Evolutionary conservation across 2,329 filamentous ascomycete species (phyloP).

Genomic region (Capronia americana): DNA sequence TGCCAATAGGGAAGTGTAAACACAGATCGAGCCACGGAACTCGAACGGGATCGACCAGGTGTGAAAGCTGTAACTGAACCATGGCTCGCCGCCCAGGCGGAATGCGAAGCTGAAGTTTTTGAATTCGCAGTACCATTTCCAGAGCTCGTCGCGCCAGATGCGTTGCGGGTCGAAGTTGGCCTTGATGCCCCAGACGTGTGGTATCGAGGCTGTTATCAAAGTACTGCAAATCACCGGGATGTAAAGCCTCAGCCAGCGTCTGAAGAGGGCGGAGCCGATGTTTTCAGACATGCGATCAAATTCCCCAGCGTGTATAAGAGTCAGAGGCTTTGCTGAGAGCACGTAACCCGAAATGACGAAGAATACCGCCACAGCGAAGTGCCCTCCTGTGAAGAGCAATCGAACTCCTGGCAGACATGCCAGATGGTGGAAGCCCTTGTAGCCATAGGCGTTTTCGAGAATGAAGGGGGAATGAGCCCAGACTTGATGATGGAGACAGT

Average conservation of each 20-base stretch:
- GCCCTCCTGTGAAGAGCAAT: conserved; percentile 66
- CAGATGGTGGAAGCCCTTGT: conserved; percentile 58
- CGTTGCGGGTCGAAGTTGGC: conserved; percentile 49
- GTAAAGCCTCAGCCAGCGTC: conserved; percentile 58
- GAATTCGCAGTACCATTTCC: conserved; percentile 61
- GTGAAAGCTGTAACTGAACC: conserved; percentile 65
- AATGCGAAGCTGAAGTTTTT: conserved; percentile 75
- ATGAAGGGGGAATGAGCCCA: conserved; percentile 59
- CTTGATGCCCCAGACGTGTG: conserved; percentile 61
- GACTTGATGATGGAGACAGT: conserved; percentile 65
- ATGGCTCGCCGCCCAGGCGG: conserved; percentile 62
- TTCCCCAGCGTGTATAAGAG: conserved; percentile 52
- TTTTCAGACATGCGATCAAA: conserved; percentile 50
- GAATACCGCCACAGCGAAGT: conserved; percentile 63
- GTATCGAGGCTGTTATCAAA: conserved; percentile 59
- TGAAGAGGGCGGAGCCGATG: conserved; percentile 57
- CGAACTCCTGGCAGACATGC: conserved; percentile 64
- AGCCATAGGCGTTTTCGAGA: conserved; percentile 63
- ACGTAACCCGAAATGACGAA: conserved; percentile 62
- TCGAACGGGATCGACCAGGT: conserved; percentile 70
- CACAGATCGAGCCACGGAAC: conserved; percentile 67
- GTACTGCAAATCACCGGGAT: conserved; percentile 62
- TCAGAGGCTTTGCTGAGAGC: conserved; percentile 56
- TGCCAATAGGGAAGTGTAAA: conserved; percentile 65
- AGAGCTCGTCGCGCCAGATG: conserved; percentile 58